These are phyloP conservation scores for Solanum lycopersicoides DNA, from an alignment of 257 asterid species.

Conservation along the genomic window DNA sequence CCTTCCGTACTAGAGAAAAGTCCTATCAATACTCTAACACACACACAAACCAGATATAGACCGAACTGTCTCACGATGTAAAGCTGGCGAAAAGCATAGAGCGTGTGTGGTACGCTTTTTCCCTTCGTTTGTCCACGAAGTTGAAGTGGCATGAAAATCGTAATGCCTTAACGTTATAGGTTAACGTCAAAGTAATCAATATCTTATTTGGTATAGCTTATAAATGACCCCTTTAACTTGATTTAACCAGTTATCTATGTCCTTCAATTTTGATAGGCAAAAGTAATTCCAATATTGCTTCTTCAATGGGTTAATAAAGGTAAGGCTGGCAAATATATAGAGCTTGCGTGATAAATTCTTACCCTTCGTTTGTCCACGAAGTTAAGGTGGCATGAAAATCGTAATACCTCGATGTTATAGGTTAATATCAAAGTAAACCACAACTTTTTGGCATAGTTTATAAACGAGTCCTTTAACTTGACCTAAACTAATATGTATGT, in stretches of 20 bases:
- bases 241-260: fast-evolving
- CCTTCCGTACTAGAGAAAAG: too few relatives aligned
- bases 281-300: background rate
- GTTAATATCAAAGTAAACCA: background rate
- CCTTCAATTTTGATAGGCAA: background rate
- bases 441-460: background rate
- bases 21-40: too few relatives aligned
- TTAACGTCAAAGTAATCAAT: background rate
- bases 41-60: too few relatives aligned
- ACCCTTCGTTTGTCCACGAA: background rate
- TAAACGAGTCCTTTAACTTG: too few relatives aligned
- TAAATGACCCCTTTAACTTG: too few relatives aligned
- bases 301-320: background rate
- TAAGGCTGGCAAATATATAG: background rate
- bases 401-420: too few relatives aligned
- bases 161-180: background rate
- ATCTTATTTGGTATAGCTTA: too few relatives aligned
- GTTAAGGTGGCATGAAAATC: background rate
- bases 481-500: background rate
- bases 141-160: background rate
- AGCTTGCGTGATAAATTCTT: background rate
- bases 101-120: background rate
- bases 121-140: background rate
- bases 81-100: background rate
- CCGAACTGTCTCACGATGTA: too few relatives aligned